Base-by-base conservation (phyloP, 2,329 filamentous ascomycete genomes). In the Volutella citrinella region DNA sequence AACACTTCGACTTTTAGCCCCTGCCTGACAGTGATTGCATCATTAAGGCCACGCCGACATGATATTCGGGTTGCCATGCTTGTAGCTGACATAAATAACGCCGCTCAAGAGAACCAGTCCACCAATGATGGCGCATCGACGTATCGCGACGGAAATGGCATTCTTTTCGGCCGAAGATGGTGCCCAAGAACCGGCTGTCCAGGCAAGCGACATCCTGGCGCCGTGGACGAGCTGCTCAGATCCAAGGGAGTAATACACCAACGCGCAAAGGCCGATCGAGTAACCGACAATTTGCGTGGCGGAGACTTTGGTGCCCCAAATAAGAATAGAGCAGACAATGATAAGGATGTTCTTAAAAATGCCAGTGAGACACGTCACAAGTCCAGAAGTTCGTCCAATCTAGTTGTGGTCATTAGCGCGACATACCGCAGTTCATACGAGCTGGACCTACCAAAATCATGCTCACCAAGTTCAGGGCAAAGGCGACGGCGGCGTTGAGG, bases 301-400 rank as follows among this genome's bases (percentile, higher is more conserved):
- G 17, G 80, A 72, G 54, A 91, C 82, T 19, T 76, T 72, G 40
- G 85, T 86, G 49, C 74, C 69, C 80, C 85, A 91, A 58, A 90
- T 80, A 55, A 85, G 61, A 65, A 90, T 83, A 35, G 84, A 87
- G 40, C 78, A 74, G 37, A 75, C 68, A 44, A 91, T 84, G 36
- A 93, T 78, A 38, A 91, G 75, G 42, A 91, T 88, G 62, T 88
- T 85, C 65, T 93, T 93, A 53, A 91, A 76, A 46, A 93, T 86
- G 61, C 86, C 86, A 40, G 82, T 87, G 19, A 93, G 76, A 18
- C 85, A 89, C 64, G 91, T 82, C 50, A 89, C 84, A 34, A 93
- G 75, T 35, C 82, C 84, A 1, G 86, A 91, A 7, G 86, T 91
- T 65, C 85, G 87, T 58, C 85, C 85, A 55, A 91, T 91, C 84